phyloP scores from a whole-genome alignment of 2,329 filamentous ascomycete species.

The Aspergillus alliaceus region DNA sequence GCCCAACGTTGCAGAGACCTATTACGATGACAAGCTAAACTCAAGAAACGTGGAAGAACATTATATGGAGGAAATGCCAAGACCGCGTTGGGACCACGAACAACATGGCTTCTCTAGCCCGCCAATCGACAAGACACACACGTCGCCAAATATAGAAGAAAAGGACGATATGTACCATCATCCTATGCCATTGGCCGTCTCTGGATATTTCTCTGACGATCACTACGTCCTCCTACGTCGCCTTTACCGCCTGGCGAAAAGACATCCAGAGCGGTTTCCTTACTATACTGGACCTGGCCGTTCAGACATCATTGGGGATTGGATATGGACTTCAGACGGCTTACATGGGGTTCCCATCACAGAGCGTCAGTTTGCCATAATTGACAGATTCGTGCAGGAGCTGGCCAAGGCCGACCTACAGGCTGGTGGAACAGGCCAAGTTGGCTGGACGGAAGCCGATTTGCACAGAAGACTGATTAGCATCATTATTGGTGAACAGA shows the following conservation, averaged over 20 bases:
- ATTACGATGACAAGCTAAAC: slow-evolving; percentile 9
- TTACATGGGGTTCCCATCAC: slow-evolving; percentile 42
- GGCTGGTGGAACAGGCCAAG: slow-evolving; percentile 36
- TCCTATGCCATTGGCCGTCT: slow-evolving; percentile 30
- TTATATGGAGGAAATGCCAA: slow-evolving; percentile 16
- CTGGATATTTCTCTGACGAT: slow-evolving; percentile 43
- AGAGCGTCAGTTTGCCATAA: slow-evolving; percentile 43
- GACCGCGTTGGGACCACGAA: slow-evolving; percentile 1
- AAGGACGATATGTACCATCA: slow-evolving; percentile 13
- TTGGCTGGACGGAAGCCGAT: slow-evolving; percentile 47
- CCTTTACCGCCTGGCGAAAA: slow-evolving; percentile 40
- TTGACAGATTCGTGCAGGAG: slow-evolving; percentile 41
- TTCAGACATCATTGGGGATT: slow-evolving; percentile 41
- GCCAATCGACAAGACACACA: slow-evolving; percentile 11
- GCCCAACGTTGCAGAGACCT: slow-evolving; percentile 4
- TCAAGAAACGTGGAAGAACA: slow-evolving; percentile 6
- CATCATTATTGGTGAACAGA: slow-evolving; percentile 48
- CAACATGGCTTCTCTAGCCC: slow-evolving; percentile 8
- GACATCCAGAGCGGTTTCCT: slow-evolving; percentile 37
- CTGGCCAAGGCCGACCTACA: slow-evolving; percentile 34
- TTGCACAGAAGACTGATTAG: slow-evolving; percentile 46
- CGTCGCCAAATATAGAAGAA: slow-evolving; percentile 4
- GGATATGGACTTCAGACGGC: slow-evolving; percentile 45
- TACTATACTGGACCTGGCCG: slow-evolving; percentile 37
- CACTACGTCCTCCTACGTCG: slow-evolving; percentile 41